phyloP scores from a whole-genome alignment of 2,329 filamentous ascomycete species.

The Elsinoe batatas region DNA sequence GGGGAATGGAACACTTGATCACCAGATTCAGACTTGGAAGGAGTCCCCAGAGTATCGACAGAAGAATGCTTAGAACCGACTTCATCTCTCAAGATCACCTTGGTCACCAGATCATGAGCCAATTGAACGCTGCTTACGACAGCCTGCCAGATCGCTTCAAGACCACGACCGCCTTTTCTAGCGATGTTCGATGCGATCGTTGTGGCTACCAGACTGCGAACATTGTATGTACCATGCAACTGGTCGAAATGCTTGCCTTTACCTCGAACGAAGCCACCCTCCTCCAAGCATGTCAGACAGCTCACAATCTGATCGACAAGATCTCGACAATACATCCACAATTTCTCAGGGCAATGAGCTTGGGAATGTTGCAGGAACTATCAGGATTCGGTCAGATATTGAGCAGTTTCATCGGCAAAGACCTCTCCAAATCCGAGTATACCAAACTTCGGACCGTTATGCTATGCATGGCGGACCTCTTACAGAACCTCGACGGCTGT shows the following conservation, averaged over 20 bases:
- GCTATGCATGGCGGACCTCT: slow-evolving; percentile 12
- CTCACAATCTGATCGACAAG: slow-evolving; percentile 34
- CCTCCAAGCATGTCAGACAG: slow-evolving; percentile 38
- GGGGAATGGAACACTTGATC: slow-evolving; percentile 40
- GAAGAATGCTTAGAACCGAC: background rate
- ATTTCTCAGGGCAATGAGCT: slow-evolving; percentile 40
- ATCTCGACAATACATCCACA: slow-evolving; percentile 36
- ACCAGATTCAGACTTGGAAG: slow-evolving; percentile 1
- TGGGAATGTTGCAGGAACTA: slow-evolving; percentile 41
- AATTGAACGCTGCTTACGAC: slow-evolving; percentile 18
- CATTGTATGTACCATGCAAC: slow-evolving; percentile 39
- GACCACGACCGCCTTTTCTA: slow-evolving; percentile 17
- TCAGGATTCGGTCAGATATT: slow-evolving; percentile 41
- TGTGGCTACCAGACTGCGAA: slow-evolving; percentile 43
- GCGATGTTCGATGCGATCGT: slow-evolving; percentile 28
- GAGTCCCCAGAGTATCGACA: background rate
- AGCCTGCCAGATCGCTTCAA: slow-evolving; percentile 24
- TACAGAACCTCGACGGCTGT: background rate
- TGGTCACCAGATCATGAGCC: background rate
- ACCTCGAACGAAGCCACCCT: slow-evolving; percentile 20
- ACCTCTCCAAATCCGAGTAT: slow-evolving; percentile 29
- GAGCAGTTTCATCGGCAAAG: slow-evolving; percentile 38
- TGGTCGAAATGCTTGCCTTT: slow-evolving; percentile 39
- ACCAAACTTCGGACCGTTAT: background rate
- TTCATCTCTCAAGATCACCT: slow-evolving; percentile 4